A percentile compares a stretch with the other conserved stretches of the same genome.
Conservation (phyloP, 441 rosid genomes). For the Melastoma candidum region DNA sequence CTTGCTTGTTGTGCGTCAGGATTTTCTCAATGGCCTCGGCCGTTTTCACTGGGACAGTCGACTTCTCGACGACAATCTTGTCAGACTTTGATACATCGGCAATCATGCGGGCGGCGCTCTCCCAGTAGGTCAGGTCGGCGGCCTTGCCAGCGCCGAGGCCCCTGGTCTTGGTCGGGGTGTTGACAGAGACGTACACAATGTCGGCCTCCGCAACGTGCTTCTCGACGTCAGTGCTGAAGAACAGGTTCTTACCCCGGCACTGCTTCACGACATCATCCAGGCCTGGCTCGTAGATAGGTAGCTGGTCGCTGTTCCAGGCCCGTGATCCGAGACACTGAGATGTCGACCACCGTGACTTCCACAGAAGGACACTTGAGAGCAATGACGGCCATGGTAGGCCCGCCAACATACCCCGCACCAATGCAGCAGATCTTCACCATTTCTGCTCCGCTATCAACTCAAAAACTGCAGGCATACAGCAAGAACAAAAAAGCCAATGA, state of each 20-base stretch:
- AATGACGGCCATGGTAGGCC: conserved; percentile 18
- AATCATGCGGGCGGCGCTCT: conserved; percentile 14
- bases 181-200: conserved; percentile 12
- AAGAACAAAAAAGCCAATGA: no score
- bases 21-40: conserved; percentile 15
- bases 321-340: conserved; percentile 14
- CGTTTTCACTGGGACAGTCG: conserved; percentile 15
- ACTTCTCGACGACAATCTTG: conserved; percentile 14
- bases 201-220: conserved; percentile 16
- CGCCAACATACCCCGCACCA: conserved; percentile 18
- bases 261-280: conserved; percentile 16
- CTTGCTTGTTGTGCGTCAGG: conserved; percentile 16
- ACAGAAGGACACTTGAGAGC: conserved; percentile 17
- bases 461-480: no score
- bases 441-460: conserved; percentile 1
- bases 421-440: conserved; percentile 16
- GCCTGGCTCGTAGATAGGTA: conserved; percentile 17
- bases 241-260: conserved; percentile 16
- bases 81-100: conserved; percentile 15
- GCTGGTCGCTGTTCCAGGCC: conserved; percentile 17
- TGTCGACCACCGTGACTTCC: conserved; percentile 15
- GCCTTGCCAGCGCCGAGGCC: conserved; percentile 15
- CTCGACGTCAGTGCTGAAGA: conserved; percentile 14
- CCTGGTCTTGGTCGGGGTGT: conserved; percentile 16
- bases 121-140: conserved; percentile 15